These are phyloP conservation scores for Coniella vitis DNA, from an alignment of 2,329 filamentous ascomycete species.

Conservation along the genomic window DNA sequence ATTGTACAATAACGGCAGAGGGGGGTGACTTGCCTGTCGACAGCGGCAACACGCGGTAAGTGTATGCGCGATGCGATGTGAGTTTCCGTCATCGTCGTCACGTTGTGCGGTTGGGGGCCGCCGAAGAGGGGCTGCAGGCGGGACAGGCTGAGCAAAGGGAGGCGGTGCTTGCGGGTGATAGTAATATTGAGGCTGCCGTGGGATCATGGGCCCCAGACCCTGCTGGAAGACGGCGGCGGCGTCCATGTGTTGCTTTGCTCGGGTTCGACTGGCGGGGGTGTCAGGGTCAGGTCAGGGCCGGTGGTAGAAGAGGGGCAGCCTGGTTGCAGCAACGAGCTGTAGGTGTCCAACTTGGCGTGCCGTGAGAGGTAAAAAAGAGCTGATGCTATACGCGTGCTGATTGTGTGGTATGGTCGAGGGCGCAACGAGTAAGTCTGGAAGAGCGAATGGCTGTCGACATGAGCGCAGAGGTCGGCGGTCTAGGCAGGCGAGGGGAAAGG, in stretches of 20 bases:
- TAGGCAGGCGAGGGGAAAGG: too few relatives aligned
- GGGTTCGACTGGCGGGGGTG: background rate
- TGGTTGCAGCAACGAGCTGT: background rate
- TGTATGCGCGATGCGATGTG: constrained; percentile 66
- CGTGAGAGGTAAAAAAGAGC: too few relatives aligned
- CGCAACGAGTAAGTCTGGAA: too few relatives aligned
- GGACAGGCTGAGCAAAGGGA: constrained; percentile 18
- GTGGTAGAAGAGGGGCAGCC: background rate
- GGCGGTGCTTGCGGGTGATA: constrained; percentile 23
- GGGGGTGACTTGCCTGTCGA: constrained; percentile 61
- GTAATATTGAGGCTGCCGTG: constrained; percentile 30
- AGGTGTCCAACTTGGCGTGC: background rate
- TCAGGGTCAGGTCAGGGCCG: background rate
- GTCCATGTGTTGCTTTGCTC: constrained; percentile 41
- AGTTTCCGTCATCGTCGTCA: constrained; percentile 45
- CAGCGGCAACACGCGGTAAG: constrained; percentile 75
- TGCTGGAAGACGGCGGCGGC: constrained; percentile 53
- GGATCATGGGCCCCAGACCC: constrained; percentile 45
- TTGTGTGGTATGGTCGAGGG: too few relatives aligned
- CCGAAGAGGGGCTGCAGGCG: constrained; percentile 16
- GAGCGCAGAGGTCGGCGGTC: too few relatives aligned
- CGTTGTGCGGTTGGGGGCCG: constrained; percentile 24
- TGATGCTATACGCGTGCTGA: too few relatives aligned
- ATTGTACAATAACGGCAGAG: background rate
- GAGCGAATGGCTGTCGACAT: too few relatives aligned